These are phyloP conservation scores for Candida sakaeoensis DNA, from an alignment of 805 yeast species.

Conservation along the genomic window DNA sequence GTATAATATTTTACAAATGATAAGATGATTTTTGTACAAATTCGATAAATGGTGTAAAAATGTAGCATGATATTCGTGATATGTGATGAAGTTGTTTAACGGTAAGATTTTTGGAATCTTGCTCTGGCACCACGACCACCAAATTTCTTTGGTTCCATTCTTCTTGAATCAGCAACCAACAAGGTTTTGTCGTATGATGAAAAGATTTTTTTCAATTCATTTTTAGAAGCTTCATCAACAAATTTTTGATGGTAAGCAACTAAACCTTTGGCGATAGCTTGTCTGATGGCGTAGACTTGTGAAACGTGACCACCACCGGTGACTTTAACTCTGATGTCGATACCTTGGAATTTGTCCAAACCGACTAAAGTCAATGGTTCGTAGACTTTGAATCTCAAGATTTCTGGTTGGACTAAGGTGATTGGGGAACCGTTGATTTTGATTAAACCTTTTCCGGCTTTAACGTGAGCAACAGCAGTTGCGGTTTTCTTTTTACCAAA, in stretches of 20 bases:
- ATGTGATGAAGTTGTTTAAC: slow-evolving; percentile 55
- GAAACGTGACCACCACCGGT: slow-evolving; percentile 99
- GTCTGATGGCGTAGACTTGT: slow-evolving; percentile 99
- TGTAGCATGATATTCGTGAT: slow-evolving; percentile 4
- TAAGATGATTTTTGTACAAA: slow-evolving; percentile 6
- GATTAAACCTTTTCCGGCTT: slow-evolving; percentile 99
- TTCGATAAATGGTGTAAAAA: slow-evolving; percentile 4
- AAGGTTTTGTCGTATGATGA: slow-evolving; percentile 98
- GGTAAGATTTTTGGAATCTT: slow-evolving; percentile 99
- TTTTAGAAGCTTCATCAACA: slow-evolving; percentile 99
- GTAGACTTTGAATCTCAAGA: slow-evolving; percentile 98
- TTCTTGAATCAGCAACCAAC: slow-evolving; percentile 98
- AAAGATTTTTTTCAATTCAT: slow-evolving; percentile 98
- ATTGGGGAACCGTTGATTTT: slow-evolving; percentile 99
- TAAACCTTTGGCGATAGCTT: slow-evolving; percentile 99
- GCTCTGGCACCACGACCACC: slow-evolving; percentile 99
- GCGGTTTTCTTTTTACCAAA: slow-evolving; percentile 99
- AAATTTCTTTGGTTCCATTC: slow-evolving; percentile 99
- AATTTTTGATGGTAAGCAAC: slow-evolving; percentile 99
- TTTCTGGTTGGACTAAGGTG: slow-evolving; percentile 98
- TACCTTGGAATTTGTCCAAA: slow-evolving; percentile 96
- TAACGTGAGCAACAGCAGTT: slow-evolving; percentile 99
- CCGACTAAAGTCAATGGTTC: slow-evolving; percentile 99
- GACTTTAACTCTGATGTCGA: slow-evolving; percentile 98
- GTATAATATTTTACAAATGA: slow-evolving; percentile 7